Conservation (phyloP, 495 filamentous ascomycete species). For the Tetracladium marchalianum region DNA sequence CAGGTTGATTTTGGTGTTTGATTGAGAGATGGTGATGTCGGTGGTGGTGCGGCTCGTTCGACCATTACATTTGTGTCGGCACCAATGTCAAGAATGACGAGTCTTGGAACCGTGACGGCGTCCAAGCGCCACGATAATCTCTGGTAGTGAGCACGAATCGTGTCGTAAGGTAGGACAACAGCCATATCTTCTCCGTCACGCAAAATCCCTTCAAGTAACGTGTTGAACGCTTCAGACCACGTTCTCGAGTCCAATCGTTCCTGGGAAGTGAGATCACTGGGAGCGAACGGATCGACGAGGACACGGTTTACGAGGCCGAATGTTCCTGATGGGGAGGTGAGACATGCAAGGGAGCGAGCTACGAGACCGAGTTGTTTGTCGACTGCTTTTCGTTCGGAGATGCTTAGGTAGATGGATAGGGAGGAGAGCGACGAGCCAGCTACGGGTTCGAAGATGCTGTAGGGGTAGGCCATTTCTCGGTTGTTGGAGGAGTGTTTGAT, state of each 20-base stretch:
- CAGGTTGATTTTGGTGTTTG: too few relatives aligned
- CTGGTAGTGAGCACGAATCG: constrained; percentile 43
- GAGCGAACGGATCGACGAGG: constrained; percentile 33
- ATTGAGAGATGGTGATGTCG: constrained; percentile 9
- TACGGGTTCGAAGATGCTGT: constrained; percentile 42
- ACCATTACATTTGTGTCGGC: constrained; percentile 48
- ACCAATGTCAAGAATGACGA: constrained; percentile 46
- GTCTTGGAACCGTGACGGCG: constrained; percentile 41
- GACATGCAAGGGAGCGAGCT: constrained; percentile 37
- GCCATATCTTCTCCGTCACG: constrained; percentile 64
- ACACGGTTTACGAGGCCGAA: constrained; percentile 28
- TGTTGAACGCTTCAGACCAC: constrained; percentile 53
- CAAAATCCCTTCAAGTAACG: constrained; percentile 50
- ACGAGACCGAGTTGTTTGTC: constrained; percentile 31
- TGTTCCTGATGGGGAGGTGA: constrained; percentile 30
- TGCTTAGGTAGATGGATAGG: constrained; percentile 12
- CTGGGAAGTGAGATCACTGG: constrained; percentile 24
- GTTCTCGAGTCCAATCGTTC: constrained; percentile 34
- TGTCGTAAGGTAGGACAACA: constrained; percentile 54
- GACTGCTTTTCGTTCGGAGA: constrained; percentile 8
- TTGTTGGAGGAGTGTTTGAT: constrained; percentile 35
- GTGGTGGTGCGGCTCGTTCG: constrained; percentile 27
- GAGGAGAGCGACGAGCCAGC: constrained; percentile 25
- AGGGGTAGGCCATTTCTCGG: constrained; percentile 35
- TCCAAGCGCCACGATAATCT: constrained; percentile 41